These are phyloP conservation scores for Oryza officinalis DNA, from an alignment of 176 grass and related monocot species.

Conservation along the genomic window DNA sequence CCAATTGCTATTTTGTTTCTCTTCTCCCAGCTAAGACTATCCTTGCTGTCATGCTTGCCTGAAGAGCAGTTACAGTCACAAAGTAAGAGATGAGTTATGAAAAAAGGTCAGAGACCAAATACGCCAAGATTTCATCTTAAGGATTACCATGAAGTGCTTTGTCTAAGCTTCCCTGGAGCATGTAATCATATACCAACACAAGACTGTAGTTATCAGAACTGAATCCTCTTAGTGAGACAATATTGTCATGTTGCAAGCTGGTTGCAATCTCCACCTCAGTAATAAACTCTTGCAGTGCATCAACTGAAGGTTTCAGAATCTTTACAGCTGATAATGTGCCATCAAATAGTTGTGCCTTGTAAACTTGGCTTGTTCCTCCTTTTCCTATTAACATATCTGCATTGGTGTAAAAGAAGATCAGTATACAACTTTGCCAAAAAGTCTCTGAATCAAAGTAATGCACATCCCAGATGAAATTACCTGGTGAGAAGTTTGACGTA, in stretches of 20 bases:
- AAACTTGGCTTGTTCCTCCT: constrained; percentile 87
- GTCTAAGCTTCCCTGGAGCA: constrained; percentile 86
- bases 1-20: constrained; percentile 77
- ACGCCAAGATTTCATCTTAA: neutral
- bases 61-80: constrained; percentile 29
- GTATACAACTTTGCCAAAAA: neutral
- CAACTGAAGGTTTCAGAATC: constrained; percentile 76
- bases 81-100: neutral
- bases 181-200: constrained; percentile 86
- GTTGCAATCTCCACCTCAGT: constrained; percentile 72
- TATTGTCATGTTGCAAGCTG: constrained; percentile 73
- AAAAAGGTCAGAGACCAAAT: neutral
- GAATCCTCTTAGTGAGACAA: constrained; percentile 77
- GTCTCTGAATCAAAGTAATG: constrained; percentile 10
- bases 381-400: constrained; percentile 95
- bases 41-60: constrained; percentile 56
- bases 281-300: constrained; percentile 77
- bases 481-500: constrained; percentile 77
- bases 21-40: constrained; percentile 66
- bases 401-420: constrained; percentile 29
- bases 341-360: constrained; percentile 66
- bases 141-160: constrained; percentile 76
- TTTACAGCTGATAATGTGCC: constrained; percentile 70
- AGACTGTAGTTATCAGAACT: constrained; percentile 83
- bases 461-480: constrained; percentile 46